Evolutionary conservation across 2,329 filamentous ascomycete species (phyloP).

Genomic region (Scleromitrula shiraiana): DNA sequence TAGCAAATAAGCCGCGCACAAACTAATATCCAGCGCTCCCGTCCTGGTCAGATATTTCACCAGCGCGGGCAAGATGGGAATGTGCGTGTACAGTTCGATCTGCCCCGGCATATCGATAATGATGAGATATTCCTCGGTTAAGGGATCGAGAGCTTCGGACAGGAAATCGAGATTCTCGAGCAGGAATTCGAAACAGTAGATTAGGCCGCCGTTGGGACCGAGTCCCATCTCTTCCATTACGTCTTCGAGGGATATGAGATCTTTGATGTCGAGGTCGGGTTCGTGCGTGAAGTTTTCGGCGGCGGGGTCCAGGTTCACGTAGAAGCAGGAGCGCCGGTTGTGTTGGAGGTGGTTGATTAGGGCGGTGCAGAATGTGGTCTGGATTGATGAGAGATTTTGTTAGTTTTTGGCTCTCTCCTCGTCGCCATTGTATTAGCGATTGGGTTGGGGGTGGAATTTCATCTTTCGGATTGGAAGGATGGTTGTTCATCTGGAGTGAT

Average conservation of each 20-base stretch:
- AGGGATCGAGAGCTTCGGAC: constrained; percentile 71
- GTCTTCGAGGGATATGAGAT: constrained; percentile 87
- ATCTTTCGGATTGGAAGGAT: too few species aligned
- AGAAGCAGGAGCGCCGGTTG: constrained; percentile 89
- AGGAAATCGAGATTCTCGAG: constrained; percentile 92
- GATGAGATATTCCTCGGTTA: constrained; percentile 93
- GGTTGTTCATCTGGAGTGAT: too few species aligned
- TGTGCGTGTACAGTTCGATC: constrained; percentile 97
- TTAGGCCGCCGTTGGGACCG: constrained; percentile 84
- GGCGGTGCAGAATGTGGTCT: constrained; percentile 90
- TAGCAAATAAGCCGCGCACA: constrained; percentile 90
- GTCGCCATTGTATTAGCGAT: too few species aligned
- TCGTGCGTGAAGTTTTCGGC: constrained; percentile 87
- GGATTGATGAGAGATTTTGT: neutral
- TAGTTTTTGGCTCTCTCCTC: constrained; percentile 6
- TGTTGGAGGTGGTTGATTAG: constrained; percentile 89
- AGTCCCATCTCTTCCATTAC: constrained; percentile 93
- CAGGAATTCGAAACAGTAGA: constrained; percentile 95
- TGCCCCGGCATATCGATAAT: constrained; percentile 98
- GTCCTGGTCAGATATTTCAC: constrained; percentile 72
- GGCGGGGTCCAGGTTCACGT: constrained; percentile 96
- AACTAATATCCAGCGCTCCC: constrained; percentile 77
- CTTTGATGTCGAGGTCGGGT: constrained; percentile 91
- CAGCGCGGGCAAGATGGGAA: constrained; percentile 81
- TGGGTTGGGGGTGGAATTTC: constrained; percentile 22